Base-by-base conservation (phyloP, 2,329 filamentous ascomycete species). In the Fusarium pseudonygamai region DNA sequence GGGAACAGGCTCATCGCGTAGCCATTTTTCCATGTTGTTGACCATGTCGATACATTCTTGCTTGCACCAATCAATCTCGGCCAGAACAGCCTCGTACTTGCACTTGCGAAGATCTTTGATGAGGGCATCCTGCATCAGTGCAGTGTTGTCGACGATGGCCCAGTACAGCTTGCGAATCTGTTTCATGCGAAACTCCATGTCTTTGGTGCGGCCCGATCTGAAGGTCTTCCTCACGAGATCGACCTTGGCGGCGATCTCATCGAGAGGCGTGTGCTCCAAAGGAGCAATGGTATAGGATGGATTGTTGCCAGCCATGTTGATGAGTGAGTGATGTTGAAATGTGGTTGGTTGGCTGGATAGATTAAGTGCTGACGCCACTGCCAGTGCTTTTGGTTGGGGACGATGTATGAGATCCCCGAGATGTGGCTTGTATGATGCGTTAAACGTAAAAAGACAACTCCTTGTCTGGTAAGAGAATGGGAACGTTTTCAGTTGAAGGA, bases 141-240 rank as follows among this genome's bases (percentile, higher is more conserved):
- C 85, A 64, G 91, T 88, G 80, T 93, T 92, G 85, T 98, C 96
- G 74, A 91, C 91, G 75, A 98, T 82, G 13, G 89, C 95, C 96
- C 96, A 98, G 86, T 97, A 98, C 64, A 98, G 91, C 87, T 95
- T 96, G 77, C 95, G 93, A 69, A 99, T 90, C 87, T 98, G 96
- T 61, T 90, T 87, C 72, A 95, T 86, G 72, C 96, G 91, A 85
- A 93, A 98, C 78, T 93, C 89, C 69, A 98, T 80, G 61, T 93
- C 88, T 80, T 94, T 94, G 47, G 95, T 98, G 84, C 92, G 93
- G 81, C 95, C 91, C 24, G 93, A 88, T 76, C 88, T 87, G 84
- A 94, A 98, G n/a, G 92, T 90, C 58, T 86, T 83, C 79, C 91
- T 91, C 47, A 93, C 84, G 12, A 84, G 87, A 64, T 88, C 85